Conservation (phyloP, 805 yeast genomes). For the Wickerhamiella sorbophila region DNA sequence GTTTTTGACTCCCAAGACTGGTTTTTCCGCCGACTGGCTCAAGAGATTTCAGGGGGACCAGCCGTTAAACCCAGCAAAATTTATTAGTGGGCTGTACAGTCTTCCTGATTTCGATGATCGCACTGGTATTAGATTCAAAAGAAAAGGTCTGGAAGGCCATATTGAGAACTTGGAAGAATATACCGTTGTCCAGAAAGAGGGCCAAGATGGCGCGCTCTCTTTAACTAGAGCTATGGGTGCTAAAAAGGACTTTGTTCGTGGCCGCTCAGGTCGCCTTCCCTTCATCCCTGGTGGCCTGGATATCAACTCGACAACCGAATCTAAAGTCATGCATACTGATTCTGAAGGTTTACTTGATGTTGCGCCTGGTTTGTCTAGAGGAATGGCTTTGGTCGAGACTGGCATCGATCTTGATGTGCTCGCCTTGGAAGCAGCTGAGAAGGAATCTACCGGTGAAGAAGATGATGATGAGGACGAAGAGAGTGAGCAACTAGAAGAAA, state of each 20-base stretch:
- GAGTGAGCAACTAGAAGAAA: constrained; percentile 5
- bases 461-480: constrained; percentile 13
- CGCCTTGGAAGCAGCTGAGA: constrained; percentile 10
- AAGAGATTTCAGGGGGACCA: constrained; percentile 44
- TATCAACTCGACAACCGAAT: constrained; percentile 19
- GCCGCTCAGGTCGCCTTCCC: constrained; percentile 64
- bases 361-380: constrained; percentile 73
- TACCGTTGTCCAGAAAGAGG: constrained; percentile 37
- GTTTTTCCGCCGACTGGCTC: constrained; percentile 55
- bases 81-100: constrained; percentile 36
- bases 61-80: constrained; percentile 21
- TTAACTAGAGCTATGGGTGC: constrained; percentile 53
- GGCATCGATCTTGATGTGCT: constrained; percentile 11
- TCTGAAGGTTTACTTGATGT: constrained; percentile 61
- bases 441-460: constrained; percentile 7
- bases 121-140: constrained; percentile 49
- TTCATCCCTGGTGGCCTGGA: constrained; percentile 86
- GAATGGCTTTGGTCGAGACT: constrained; percentile 32
- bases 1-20: constrained; percentile 48
- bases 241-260: constrained; percentile 47
- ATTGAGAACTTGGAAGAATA: constrained; percentile 53
- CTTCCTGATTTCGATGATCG: constrained; percentile 51
- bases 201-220: constrained; percentile 53
- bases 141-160: constrained; percentile 62
- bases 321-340: constrained; percentile 43